Evolutionary conservation across 2,329 filamentous ascomycete species (phyloP), one percentile per base, ranked within the genome.

Genomic region (Sporothrix globosa): DNA sequence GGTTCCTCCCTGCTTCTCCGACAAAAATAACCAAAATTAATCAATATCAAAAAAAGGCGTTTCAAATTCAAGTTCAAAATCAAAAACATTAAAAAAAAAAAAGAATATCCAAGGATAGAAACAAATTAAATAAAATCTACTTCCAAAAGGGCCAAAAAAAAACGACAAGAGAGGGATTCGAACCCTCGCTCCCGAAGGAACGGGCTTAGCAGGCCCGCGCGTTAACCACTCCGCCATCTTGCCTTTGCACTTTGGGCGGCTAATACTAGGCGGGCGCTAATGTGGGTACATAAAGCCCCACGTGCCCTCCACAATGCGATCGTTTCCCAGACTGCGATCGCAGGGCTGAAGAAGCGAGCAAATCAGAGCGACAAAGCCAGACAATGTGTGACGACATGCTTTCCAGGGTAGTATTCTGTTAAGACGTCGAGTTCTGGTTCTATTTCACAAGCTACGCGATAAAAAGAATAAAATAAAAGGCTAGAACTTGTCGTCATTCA

Each of bases 191-290:
- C 69, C 69, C 69, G 69, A 70, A 30, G 69, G 69, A 70, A 70
- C 69, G 69, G 69, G 69, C 69, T 70, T 70, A 70, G 69, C 69
- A 70, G 69, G 69, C 69, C 69, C 69, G 69, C 69, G 69, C 69
- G 69, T 70, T 70, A 70, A 70, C 69, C 69, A 70, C 69, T 70
- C 69, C 69, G 69, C 69, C 69, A 70, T 70, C 63, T 70, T 70
- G 69, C 69, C 69, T 21, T 69, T 46, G 9, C 41, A 13, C 48
- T 58, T 21, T 60, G 2, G 50, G 60, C 60, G 24, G 53, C 60
- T 53, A 30, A 46, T 70, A 66, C 3, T 46, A 52, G 69, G n/a
- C 14, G 2, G 13, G 17, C 11, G 6, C 2, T 44, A 10, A 46
- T 27, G 34, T 48, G 13, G 53, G 30, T 68, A 58, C 5, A 66